Base-by-base conservation (phyloP, 345 rosid genomes). In the Rhodamnia argentea region DNA sequence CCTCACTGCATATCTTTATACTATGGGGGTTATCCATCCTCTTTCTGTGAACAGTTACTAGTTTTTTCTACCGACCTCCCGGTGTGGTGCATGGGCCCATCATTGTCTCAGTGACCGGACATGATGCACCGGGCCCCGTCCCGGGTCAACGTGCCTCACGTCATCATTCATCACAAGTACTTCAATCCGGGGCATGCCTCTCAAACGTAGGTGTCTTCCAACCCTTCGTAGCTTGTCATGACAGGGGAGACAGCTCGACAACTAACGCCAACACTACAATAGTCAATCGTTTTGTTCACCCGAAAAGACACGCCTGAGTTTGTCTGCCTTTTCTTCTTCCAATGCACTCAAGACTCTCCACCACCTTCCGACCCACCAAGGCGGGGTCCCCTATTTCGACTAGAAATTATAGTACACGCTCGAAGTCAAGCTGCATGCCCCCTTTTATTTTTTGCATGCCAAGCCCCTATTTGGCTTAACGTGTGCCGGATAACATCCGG, bases 251-350 rank as follows among this genome's bases (percentile, higher is more conserved):
- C 54, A 57, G 53, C 87, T 58, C 70, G 81, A 86, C 92, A 86
- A 86, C 89, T 91, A 90, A 91, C 86, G 89, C 86, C 87, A 54
- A 83, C 85, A 55, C 86, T 86, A 8, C 47, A 37, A 37, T 84
- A 50, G 94, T 92, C 94, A 94, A 94, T 44, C 58, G n/a, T 83
- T 56, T 88, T 88, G 96, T 91, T 94, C 92, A 92, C 89, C 94
- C 56, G 90, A 60, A 86, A 86, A 60, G 83, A 83, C 64, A 27
- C 62, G 54, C 40, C 20, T 50, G 78, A 70, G 26, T 47, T 70
- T n/a, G 81, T 50, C 26, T 44, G 84, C 87, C 18, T 8, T 85
- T 52, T 7, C 47, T 76, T 82, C 12, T 54, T 83, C 81, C 18
- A 54, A 55, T 27, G 29, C 86, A 54, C 60, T 81, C 62, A 22